These are phyloP conservation scores for Graphilbum fragrans DNA, from an alignment of 2,329 filamentous ascomycete genomes.

Conservation along the genomic window DNA sequence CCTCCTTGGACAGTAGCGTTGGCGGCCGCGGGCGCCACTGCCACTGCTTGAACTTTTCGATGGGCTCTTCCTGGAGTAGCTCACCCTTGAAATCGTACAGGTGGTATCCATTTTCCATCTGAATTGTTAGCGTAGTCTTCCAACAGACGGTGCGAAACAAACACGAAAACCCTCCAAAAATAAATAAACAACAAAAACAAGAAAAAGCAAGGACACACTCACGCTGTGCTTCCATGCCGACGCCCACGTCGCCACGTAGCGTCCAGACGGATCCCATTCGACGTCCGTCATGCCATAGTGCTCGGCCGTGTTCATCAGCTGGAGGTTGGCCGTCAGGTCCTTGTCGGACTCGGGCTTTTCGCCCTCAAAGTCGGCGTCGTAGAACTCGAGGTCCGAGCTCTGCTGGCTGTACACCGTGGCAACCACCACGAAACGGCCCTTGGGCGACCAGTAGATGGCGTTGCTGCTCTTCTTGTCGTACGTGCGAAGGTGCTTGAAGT, in stretches of 20 bases:
- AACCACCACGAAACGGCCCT: constrained; percentile 87
- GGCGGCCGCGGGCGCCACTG: constrained; percentile 84
- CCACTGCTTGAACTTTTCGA: constrained; percentile 98
- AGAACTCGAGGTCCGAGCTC: constrained; percentile 94
- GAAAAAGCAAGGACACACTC: constrained; percentile 27
- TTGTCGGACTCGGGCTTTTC: constrained; percentile 90
- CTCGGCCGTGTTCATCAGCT: constrained; percentile 85
- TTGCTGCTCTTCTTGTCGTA: constrained; percentile 99
- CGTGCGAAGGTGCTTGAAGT: constrained; percentile 92
- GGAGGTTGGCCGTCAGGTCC: constrained; percentile 86
- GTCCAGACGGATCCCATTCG: constrained; percentile 94
- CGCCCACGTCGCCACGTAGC: constrained; percentile 87
- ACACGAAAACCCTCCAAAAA: neutral
- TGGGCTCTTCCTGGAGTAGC: constrained; percentile 74
- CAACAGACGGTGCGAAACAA: neutral
- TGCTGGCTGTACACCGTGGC: constrained; percentile 88
- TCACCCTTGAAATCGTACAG: constrained; percentile 94
- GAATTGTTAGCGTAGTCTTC: constrained; percentile 8
- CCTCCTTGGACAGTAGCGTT: constrained; percentile 87
- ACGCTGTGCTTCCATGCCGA: constrained; percentile 93
- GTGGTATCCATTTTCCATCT: constrained; percentile 99
- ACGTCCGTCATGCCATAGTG: constrained; percentile 97
- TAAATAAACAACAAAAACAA: neutral
- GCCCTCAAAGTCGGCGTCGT: constrained; percentile 94
- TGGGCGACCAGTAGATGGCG: constrained; percentile 97